Conservation (phyloP, 2,329 filamentous ascomycete species). For the Hymenoscyphus occultus region DNA sequence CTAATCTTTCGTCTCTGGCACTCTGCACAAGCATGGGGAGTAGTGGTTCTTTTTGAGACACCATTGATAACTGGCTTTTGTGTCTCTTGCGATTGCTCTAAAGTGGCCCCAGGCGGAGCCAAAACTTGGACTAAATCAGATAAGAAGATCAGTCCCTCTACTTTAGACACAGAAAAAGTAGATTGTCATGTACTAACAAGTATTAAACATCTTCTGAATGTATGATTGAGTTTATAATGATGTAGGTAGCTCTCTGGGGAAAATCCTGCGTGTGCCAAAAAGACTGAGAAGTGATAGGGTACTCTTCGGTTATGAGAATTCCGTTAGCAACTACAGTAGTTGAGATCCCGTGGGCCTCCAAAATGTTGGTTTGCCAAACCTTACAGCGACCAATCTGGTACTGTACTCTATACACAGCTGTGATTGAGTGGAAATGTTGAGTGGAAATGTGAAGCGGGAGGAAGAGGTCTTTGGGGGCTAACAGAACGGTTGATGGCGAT, state of each 20-base stretch:
- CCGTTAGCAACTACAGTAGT: constrained; percentile 3
- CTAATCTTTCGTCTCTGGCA: constrained; percentile 80
- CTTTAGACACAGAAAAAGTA: not conserved
- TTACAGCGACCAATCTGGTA: constrained; percentile 8
- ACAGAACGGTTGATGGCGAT: not conserved
- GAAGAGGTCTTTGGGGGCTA: not conserved
- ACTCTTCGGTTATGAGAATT: constrained; percentile 4
- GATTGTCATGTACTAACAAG: constrained; percentile 31
- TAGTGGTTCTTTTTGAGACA: constrained; percentile 51
- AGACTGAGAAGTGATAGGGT: constrained; percentile 11
- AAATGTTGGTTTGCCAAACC: constrained; percentile 5
- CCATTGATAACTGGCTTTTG: constrained; percentile 37
- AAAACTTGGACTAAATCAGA: constrained; percentile 34
- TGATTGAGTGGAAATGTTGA: too few species aligned
- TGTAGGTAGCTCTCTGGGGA: constrained; percentile 5
- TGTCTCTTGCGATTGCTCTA: constrained; percentile 30
- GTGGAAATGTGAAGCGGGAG: constrained; percentile 7
- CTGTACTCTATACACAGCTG: not conserved
- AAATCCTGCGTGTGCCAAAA: constrained; percentile 14
- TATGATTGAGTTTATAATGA: constrained; percentile 12
- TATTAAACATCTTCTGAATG: constrained; percentile 34
- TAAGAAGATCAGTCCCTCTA: constrained; percentile 10
- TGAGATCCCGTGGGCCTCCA: constrained; percentile 7
- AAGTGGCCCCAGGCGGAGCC: constrained; percentile 29
- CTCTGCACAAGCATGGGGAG: constrained; percentile 67